Evolutionary conservation across 441 rosid genomes (phyloP).

Genomic region (Eutrema salsugineum): DNA sequence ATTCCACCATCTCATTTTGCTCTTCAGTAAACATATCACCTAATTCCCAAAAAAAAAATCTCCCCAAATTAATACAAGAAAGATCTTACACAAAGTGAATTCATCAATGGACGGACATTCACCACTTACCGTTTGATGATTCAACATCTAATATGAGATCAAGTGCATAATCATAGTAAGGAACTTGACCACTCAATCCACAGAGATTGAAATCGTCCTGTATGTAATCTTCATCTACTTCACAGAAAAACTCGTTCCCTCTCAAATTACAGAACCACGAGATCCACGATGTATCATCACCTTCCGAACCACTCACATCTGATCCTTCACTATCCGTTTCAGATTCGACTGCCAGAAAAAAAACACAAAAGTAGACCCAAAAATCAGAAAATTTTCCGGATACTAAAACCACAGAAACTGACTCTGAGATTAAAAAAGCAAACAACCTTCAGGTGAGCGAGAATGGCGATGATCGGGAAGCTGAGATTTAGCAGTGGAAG

Average conservation of each 20-base stretch:
- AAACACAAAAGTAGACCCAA: neutral
- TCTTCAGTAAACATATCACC: conserved; percentile 95
- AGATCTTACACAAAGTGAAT: neutral
- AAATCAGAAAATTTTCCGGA: neutral
- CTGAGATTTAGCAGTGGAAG: conserved; percentile 67
- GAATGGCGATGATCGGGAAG: conserved; percentile 50
- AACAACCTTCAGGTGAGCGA: conserved; percentile 63
- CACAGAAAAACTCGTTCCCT: conserved; percentile 86
- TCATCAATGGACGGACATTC: neutral
- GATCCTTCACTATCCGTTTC: conserved; percentile 73
- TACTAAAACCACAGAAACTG: neutral
- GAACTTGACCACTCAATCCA: conserved; percentile 89
- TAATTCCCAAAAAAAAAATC: conserved; percentile 15
- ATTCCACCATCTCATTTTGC: conserved; percentile 88
- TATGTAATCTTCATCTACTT: conserved; percentile 92
- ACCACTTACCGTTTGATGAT: conserved; percentile 69
- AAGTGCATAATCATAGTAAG: conserved; percentile 67
- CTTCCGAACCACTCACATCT: conserved; percentile 85
- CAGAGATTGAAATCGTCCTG: conserved; percentile 95
- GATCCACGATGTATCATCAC: conserved; percentile 86
- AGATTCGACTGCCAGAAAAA: conserved; percentile 47
- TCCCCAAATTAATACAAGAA: neutral
- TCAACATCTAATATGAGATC: conserved; percentile 82
- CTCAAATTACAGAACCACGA: conserved; percentile 90
- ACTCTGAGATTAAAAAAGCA: neutral